These are phyloP conservation scores for Spathaspora hagerdaliae DNA, from an alignment of 805 yeast species.

Conservation along the genomic window DNA sequence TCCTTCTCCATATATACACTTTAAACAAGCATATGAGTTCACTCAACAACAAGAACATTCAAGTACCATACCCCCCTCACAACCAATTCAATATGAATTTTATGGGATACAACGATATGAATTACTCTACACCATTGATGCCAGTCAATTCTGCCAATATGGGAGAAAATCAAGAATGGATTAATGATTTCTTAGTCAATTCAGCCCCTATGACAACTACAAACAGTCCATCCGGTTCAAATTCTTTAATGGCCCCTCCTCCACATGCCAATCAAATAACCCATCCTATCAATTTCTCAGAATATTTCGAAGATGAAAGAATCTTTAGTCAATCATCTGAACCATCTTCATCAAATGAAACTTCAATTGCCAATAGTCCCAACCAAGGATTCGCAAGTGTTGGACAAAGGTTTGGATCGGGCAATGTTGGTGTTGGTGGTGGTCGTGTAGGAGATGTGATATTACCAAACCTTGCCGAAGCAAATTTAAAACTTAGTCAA, in stretches of 20 bases:
- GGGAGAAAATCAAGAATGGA: slow-evolving; percentile 14
- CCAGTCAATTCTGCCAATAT: slow-evolving; percentile 3
- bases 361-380: slow-evolving; percentile 11
- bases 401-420: neutral
- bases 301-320: neutral
- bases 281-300: neutral
- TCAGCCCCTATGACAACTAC: slow-evolving; percentile 18
- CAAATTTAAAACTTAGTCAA: slow-evolving; percentile 12
- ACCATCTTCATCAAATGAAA: slow-evolving; percentile 1
- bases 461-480: slow-evolving; percentile 7
- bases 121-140: slow-evolving; percentile 8
- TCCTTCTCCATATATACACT: neutral
- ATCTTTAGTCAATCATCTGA: slow-evolving; percentile 1
- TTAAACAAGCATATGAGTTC: neutral
- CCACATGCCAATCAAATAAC: neutral
- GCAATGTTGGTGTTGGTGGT: neutral
- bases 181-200: slow-evolving; percentile 12
- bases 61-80: neutral
- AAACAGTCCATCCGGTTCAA: slow-evolving; percentile 2
- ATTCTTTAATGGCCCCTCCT: neutral
- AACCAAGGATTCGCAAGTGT: neutral
- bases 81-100: neutral
- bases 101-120: neutral
- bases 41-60: neutral
- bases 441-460: neutral